Percentiles rank a stretch among this genome's conserved stretches.
Conservation (phyloP, 2,329 filamentous ascomycete species). For the Eutypa lata region DNA sequence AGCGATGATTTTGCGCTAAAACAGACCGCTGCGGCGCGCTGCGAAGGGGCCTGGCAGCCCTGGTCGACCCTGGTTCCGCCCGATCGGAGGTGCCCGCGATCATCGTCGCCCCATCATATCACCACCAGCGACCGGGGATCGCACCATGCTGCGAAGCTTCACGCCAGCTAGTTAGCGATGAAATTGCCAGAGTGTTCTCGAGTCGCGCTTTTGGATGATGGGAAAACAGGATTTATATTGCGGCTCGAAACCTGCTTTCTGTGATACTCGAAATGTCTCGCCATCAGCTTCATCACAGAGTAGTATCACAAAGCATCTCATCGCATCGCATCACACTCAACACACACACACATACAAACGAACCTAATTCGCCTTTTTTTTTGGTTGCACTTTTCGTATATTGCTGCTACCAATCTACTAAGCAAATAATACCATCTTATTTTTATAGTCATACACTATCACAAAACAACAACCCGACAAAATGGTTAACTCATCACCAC, state of each 20-base stretch:
- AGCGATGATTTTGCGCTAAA: too few relatives aligned
- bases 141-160: neutral
- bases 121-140: neutral
- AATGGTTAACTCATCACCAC: neutral
- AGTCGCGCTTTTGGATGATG: neutral
- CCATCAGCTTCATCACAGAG: neutral
- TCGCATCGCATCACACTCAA: too few relatives aligned
- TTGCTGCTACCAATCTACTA: too few relatives aligned
- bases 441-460: neutral
- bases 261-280: neutral
- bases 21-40: too few relatives aligned
- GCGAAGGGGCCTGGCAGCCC: too few relatives aligned
- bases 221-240: neutral
- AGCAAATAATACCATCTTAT: too few relatives aligned
- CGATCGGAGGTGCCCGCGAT: neutral
- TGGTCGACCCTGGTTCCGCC: neutral
- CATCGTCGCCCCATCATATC: neutral
- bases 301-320: neutral
- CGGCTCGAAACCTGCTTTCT: neutral
- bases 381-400: too few relatives aligned
- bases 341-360: neutral
- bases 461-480: neutral
- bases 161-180: neutral
- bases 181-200: too few relatives aligned
- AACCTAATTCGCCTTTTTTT: neutral